Evolutionary conservation across 208 protist genomes (phyloP).

Genomic region (Trypanosoma scelopori): DNA sequence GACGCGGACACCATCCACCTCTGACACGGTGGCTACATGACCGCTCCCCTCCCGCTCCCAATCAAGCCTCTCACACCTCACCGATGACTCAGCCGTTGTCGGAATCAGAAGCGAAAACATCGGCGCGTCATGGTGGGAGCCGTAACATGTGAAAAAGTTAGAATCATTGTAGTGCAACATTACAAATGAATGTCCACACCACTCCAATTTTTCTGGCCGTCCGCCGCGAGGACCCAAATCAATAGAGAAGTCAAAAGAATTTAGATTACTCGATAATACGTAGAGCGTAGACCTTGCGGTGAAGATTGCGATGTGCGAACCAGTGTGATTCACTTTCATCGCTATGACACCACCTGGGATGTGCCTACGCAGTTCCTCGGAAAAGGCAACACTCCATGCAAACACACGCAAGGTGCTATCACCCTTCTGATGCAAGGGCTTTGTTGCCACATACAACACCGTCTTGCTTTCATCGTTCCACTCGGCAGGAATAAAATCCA

Average conservation of each 20-base stretch:
- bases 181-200: constrained; percentile 42
- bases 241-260: constrained; percentile 13
- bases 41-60: constrained; percentile 43
- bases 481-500: constrained; percentile 26
- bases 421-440: background rate
- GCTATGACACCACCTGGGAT: constrained; percentile 10
- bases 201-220: constrained; percentile 20
- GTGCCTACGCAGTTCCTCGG: background rate
- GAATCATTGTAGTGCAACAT: constrained; percentile 33
- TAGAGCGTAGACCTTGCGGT: constrained; percentile 1
- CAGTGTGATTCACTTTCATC: constrained; percentile 13
- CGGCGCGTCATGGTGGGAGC: background rate
- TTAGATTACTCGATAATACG: constrained; percentile 14
- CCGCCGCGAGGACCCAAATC: background rate
- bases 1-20: constrained; percentile 42
- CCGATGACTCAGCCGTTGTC: constrained; percentile 11
- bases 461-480: constrained; percentile 25
- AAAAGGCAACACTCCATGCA: background rate
- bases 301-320: constrained; percentile 11
- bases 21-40: constrained; percentile 22
- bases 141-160: constrained; percentile 5
- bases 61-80: constrained; percentile 41
- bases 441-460: constrained; percentile 20
- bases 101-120: constrained; percentile 44
- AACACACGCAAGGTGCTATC: constrained; percentile 9